These are phyloP conservation scores for Saturnispora hagleri DNA, from an alignment of 805 yeast species.

Conservation along the genomic window DNA sequence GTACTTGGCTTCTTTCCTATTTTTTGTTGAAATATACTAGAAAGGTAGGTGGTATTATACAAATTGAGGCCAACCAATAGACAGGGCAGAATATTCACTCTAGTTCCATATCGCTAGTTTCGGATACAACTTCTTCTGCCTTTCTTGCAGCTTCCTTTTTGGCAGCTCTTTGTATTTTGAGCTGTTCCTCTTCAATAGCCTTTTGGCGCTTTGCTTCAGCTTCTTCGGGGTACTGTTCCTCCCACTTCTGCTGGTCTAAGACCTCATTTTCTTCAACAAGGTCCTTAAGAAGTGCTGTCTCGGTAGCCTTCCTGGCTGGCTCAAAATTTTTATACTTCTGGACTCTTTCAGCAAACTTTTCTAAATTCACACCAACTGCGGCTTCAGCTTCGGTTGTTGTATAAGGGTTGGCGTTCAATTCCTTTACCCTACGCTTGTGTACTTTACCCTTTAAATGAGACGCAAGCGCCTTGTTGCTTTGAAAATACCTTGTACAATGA, in stretches of 20 bases:
- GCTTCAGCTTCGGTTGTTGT: slow-evolving; percentile 86
- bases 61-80: neutral
- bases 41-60: neutral
- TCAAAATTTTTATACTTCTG: slow-evolving; percentile 46
- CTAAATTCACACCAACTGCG: slow-evolving; percentile 72
- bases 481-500: slow-evolving; percentile 89
- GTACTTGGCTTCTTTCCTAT: neutral
- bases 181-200: slow-evolving; percentile 2
- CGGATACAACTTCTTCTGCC: slow-evolving; percentile 1
- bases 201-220: slow-evolving; percentile 11
- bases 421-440: slow-evolving; percentile 81
- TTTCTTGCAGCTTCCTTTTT: slow-evolving; percentile 1
- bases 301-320: slow-evolving; percentile 37
- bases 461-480: slow-evolving; percentile 61
- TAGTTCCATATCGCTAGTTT: slow-evolving; percentile 9
- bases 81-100: neutral
- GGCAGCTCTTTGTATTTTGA: slow-evolving; percentile 1
- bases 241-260: slow-evolving; percentile 24
- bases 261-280: slow-evolving; percentile 26
- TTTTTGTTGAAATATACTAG: neutral
- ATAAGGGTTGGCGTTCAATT: slow-evolving; percentile 69
- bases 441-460: slow-evolving; percentile 67
- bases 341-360: slow-evolving; percentile 54
- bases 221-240: slow-evolving; percentile 21
- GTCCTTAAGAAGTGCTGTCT: slow-evolving; percentile 25